Conservation (phyloP, 78 protist genomes). For the Speleostelium caveatum region DNA sequence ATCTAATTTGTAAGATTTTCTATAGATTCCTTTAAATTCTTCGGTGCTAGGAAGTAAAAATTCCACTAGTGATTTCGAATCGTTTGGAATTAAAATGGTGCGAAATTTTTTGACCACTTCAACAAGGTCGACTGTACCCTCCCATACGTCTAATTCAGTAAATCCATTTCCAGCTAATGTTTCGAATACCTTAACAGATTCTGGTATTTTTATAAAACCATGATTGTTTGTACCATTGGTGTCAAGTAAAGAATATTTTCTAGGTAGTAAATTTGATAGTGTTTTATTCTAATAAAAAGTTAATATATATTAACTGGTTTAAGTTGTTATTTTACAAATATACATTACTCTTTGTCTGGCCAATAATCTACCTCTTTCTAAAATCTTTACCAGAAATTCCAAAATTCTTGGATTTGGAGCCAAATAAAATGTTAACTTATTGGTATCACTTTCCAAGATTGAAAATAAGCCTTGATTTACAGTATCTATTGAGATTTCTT, state of each 20-base stretch:
- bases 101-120: conserved; percentile 41
- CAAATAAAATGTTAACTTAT: conserved; percentile 24
- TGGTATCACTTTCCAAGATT: conserved; percentile 12
- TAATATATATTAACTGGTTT: too few relatives aligned
- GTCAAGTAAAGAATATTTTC: conserved; percentile 47
- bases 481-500: conserved; percentile 40
- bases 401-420: conserved; percentile 35
- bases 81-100: conserved; percentile 31
- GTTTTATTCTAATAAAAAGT: conserved; percentile 5
- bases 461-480: conserved; percentile 44
- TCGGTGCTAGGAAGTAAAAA: conserved; percentile 26
- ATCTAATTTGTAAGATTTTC: conserved; percentile 63
- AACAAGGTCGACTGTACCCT: conserved; percentile 59
- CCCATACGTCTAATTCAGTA: conserved; percentile 68
- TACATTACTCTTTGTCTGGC: conserved; percentile 17
- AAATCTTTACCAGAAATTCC: conserved; percentile 8
- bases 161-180: conserved; percentile 51
- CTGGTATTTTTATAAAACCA: conserved; percentile 45
- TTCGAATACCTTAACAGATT: conserved; percentile 57
- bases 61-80: conserved; percentile 43
- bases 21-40: conserved; percentile 63
- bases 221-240: not conserved
- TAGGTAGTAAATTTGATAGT: conserved; percentile 8
- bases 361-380: conserved; percentile 50
- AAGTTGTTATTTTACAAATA: too few relatives aligned